These are phyloP conservation scores for Populus deltoides DNA, from an alignment of 345 rosid species.

Conservation along the genomic window DNA sequence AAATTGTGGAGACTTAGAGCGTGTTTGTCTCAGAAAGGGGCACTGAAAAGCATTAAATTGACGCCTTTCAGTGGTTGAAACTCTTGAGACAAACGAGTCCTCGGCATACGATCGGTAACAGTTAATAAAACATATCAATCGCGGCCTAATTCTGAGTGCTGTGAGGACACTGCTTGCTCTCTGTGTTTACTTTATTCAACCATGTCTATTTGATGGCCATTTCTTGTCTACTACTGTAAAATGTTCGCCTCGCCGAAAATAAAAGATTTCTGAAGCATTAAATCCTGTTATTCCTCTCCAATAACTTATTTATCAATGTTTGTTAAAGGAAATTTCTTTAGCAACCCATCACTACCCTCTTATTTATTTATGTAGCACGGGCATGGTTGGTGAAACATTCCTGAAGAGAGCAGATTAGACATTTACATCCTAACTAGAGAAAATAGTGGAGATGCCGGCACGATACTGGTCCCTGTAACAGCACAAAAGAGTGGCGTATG, in stretches of 20 bases:
- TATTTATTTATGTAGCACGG: background rate
- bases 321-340: background rate
- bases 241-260: background rate
- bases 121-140: background rate
- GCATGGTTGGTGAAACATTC: constrained; percentile 6
- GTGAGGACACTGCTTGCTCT: background rate
- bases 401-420: background rate
- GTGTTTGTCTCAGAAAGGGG: too few species aligned
- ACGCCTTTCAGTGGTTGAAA: too few species aligned
- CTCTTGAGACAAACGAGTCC: too few species aligned
- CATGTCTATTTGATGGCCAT: too few species aligned
- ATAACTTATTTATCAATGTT: background rate
- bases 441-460: background rate
- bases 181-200: too few species aligned
- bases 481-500: background rate
- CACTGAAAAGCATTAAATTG: too few species aligned
- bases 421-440: background rate
- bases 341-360: background rate
- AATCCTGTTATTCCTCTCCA: background rate
- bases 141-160: background rate
- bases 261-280: background rate
- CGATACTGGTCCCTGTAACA: background rate
- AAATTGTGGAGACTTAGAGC: too few species aligned
- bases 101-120: background rate
- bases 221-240: background rate